Base-by-base conservation (phyloP, 805 yeast genomes). In the Suhomyces faveliae region DNA sequence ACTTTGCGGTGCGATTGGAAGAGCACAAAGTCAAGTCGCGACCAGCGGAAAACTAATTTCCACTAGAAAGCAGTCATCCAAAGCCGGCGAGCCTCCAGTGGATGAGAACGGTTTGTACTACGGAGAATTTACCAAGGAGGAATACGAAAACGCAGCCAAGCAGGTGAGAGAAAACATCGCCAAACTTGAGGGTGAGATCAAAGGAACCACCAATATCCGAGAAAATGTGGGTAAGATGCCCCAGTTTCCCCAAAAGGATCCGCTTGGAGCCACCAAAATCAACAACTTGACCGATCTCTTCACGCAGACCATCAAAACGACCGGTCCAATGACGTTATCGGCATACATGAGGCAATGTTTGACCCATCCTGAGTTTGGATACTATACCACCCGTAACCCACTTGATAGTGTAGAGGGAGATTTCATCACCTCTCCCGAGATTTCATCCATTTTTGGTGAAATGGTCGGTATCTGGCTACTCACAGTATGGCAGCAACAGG, bases 381-480 rank as follows among this genome's bases (percentile, higher is more conserved):
- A 89, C 62, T 88, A 89, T 60, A 85, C 89, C 19, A 84, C 87
- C 3, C 69, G 83, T 51, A 84, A 88, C 55, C 96, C 96, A 2
- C 69, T 89, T 29, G 88, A 85, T 25, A 40, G 59, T 2, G 64
- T 55, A 35, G 61, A 66, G 5, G 95, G 96, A 4, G 96, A 89
- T 63, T 89, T 89, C 62, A 76, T 84, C 44, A 89, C 96, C 0
- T 84, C 92, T 0, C 96, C 96, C 0, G 96, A 89, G 64, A 87
- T 89, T 43, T 85, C 92, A 5, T 88, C 87, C 35, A 84, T 88
- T 68, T 89, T 88, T 70, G 96, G 96, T 17, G 96, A 89, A 62
- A 79, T 87, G 70, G 74, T 87, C 49, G 96, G 94, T 0, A 67
- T 89, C 4, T 89, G 95, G 89, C 70, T 75, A 48, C 80, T 70